Conservation (phyloP, 306 rosid genomes). For the apple (Malus domestica) region DNA sequence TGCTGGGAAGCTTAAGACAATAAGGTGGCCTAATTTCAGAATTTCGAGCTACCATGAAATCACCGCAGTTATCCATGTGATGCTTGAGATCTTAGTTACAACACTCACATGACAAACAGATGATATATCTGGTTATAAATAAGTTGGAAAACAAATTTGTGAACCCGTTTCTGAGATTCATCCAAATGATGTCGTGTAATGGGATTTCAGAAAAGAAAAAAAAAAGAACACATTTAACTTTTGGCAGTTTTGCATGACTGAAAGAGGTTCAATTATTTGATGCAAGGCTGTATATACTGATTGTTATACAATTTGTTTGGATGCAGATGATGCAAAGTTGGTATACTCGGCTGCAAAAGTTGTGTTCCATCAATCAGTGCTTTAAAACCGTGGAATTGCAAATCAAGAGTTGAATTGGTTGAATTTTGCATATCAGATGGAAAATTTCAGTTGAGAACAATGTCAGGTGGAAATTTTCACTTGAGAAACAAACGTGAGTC, state of each 20-base stretch:
- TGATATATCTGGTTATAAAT: background rate
- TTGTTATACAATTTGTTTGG: background rate
- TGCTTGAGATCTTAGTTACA: background rate
- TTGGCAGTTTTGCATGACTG: background rate
- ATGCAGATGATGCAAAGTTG: conserved; percentile 32
- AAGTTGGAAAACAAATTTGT: background rate
- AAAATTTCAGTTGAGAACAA: too few species aligned
- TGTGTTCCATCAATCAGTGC: conserved; percentile 22
- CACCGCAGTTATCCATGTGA: background rate
- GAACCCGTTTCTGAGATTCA: background rate
- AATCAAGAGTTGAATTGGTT: too few species aligned
- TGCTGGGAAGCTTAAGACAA: background rate
- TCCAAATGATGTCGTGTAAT: background rate
- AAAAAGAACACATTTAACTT: too few species aligned
- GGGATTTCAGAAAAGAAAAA: background rate
- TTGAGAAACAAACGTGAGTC: too few species aligned
- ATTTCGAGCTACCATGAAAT: background rate
- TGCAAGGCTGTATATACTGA: background rate
- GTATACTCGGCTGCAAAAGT: conserved; percentile 29
- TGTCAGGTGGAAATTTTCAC: too few species aligned
- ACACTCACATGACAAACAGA: background rate
- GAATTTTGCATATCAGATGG: too few species aligned
- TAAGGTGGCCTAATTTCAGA: background rate
- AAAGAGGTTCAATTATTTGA: background rate
- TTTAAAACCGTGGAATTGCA: background rate